These are phyloP conservation scores for Podila minutissima DNA, from an alignment of 192 early-diverging fungal genomes.

Conservation along the genomic window DNA sequence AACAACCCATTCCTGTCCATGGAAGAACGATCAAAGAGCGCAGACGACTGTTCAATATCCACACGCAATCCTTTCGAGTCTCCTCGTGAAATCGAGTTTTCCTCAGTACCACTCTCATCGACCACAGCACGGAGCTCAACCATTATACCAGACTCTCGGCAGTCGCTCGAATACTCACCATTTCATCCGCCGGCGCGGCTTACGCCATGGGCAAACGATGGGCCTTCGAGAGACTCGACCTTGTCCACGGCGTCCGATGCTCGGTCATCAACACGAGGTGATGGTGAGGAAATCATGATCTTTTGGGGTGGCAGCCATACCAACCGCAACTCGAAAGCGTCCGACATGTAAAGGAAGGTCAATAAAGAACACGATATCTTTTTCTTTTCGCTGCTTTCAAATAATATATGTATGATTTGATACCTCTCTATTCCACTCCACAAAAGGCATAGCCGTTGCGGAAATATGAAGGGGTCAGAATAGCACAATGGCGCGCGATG, in stretches of 20 bases:
- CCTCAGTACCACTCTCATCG: background rate
- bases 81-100: background rate
- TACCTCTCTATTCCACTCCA: background rate
- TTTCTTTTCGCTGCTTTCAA: background rate
- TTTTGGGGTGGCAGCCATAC: constrained; percentile 38
- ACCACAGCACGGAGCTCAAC: background rate
- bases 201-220: constrained; percentile 23
- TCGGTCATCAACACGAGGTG: constrained; percentile 36
- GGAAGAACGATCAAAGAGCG: background rate
- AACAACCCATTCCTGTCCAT: background rate
- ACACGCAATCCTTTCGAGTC: background rate
- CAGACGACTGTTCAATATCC: background rate
- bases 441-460: background rate
- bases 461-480: constrained; percentile 1
- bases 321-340: constrained; percentile 22
- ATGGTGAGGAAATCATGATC: constrained; percentile 54
- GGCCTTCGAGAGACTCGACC: constrained; percentile 34
- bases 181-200: background rate
- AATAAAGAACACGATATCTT: background rate
- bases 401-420: background rate
- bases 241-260: constrained; percentile 44
- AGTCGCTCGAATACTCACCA: background rate
- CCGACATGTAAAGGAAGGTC: constrained; percentile 8
- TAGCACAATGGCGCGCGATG: constrained; percentile 6
- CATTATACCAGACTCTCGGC: background rate